Evolutionary conservation across 108 stramenopile genomes (phyloP), one percentile per base, ranked within the genome.

Genomic region (Craspedostauros australis): DNA sequence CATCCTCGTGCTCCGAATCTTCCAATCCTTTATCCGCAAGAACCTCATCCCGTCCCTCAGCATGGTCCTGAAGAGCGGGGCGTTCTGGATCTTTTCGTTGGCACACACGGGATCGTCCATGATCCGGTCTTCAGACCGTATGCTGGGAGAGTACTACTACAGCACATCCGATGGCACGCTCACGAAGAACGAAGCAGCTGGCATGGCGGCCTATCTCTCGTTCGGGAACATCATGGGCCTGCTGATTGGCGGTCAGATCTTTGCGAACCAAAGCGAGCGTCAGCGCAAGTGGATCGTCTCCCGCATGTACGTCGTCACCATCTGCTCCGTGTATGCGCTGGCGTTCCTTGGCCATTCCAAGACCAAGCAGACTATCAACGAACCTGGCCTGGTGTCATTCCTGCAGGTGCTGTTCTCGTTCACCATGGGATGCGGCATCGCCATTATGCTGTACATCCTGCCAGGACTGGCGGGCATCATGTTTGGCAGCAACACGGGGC

Each of bases 41-140:
- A 73, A 79, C 40, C 31, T 82, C 7, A 12, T 84, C 2, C 88
- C 88, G 12, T 86, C 88, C 28, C 22, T 86, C 12, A 40, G 67
- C 25, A 64, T 54, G 39, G 70, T 86, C 2, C 60, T 86, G 1
- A 31, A 36, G 27, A 84, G 75, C 42, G 72, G 77, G 1, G 76
- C 80, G 23, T 91, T 91, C 59, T 91, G 85, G 84, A 61, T 75
- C 45, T 70, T 91, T 15, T 80, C 88, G 8, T 51, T 84, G 28
- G 88, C 84, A 3, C 88, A 91, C 54, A 64, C 82, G 22, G 88
- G 82, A 4, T 78, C 77, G 2, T 66, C 72, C 8, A 77, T 82
- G 70, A 80, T 84, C 4, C 75, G 78, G 28, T 65, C 75, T 12
- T 80, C 80, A 0, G 80, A 79, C 44, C 73, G 82, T 5, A 64